A percentile compares a stretch with the other conserved stretches of the same genome.
These are phyloP conservation scores for Aspergillus incahuasiensis DNA, from an alignment of 495 filamentous ascomycete species.

Conservation along the genomic window DNA sequence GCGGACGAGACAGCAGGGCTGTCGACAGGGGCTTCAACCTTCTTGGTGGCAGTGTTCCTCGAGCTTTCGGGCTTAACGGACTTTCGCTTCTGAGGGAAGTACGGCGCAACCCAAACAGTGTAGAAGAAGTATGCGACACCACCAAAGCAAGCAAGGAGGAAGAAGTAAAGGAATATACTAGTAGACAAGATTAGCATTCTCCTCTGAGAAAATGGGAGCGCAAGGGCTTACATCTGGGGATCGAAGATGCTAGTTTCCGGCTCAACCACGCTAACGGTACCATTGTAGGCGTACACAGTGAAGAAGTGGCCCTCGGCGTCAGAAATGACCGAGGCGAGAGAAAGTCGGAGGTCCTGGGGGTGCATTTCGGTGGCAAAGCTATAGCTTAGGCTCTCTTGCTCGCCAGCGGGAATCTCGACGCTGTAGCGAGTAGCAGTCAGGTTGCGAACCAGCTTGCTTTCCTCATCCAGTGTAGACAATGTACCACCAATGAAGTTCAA, in stretches of 20 bases:
- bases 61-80: constrained; percentile 57
- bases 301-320: constrained; percentile 62
- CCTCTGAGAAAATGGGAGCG: not conserved
- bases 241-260: constrained; percentile 90
- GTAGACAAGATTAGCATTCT: constrained; percentile 1
- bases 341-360: constrained; percentile 80
- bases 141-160: constrained; percentile 72
- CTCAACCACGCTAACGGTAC: constrained; percentile 85
- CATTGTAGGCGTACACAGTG: constrained; percentile 78
- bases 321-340: constrained; percentile 68
- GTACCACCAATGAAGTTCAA: constrained; percentile 75
- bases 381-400: constrained; percentile 72
- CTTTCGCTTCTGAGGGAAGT: constrained; percentile 88
- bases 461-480: constrained; percentile 58
- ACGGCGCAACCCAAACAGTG: constrained; percentile 92
- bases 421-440: constrained; percentile 72
- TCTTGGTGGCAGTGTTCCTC: constrained; percentile 58
- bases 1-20: constrained; percentile 63
- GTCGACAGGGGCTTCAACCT: constrained; percentile 59
- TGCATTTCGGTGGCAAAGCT: constrained; percentile 87
- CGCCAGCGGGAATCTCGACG: constrained; percentile 70
- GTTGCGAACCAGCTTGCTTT: constrained; percentile 68
- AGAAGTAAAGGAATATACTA: constrained; percentile 95
- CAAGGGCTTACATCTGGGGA: constrained; percentile 76
- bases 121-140: constrained; percentile 93